Evolutionary conservation across 805 yeast genomes (phyloP).

Genomic region (Candida corydali): DNA sequence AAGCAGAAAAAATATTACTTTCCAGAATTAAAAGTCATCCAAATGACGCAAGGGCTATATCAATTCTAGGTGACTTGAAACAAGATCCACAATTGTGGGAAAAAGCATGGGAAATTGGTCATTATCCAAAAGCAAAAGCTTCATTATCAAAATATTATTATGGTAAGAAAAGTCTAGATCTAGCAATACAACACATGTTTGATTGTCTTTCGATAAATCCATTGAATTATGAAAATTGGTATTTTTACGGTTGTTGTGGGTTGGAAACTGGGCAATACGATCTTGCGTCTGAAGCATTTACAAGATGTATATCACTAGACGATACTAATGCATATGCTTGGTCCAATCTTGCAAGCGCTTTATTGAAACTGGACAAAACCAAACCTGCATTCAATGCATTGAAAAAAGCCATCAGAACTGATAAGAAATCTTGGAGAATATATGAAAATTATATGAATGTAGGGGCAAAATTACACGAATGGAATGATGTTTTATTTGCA

Average conservation of each 20-base stretch:
- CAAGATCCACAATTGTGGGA: constrained; percentile 76
- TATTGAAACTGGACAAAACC: constrained; percentile 57
- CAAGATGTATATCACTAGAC: constrained; percentile 83
- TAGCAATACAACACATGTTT: constrained; percentile 62
- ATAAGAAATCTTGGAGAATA: constrained; percentile 75
- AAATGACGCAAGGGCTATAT: constrained; percentile 75
- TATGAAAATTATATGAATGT: constrained; percentile 85
- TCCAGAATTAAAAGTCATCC: constrained; percentile 55
- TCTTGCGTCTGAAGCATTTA: constrained; percentile 85
- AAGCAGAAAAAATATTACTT: constrained; percentile 59
- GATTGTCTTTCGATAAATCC: constrained; percentile 76
- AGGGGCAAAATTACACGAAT: constrained; percentile 76
- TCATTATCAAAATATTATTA: constrained; percentile 73
- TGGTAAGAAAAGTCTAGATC: constrained; percentile 43
- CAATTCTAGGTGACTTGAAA: constrained; percentile 81
- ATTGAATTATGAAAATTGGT: constrained; percentile 78
- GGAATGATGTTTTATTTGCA: constrained; percentile 84
- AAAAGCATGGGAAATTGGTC: constrained; percentile 82
- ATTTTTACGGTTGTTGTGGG: constrained; percentile 86
- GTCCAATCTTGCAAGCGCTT: constrained; percentile 86
- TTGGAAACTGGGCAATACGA: constrained; percentile 67
- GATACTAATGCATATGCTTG: constrained; percentile 79
- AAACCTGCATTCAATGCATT: constrained; percentile 84
- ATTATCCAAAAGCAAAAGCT: constrained; percentile 79
- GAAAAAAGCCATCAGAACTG: constrained; percentile 69